Evolutionary conservation across 345 rosid species (phyloP), one percentile per base, ranked within the genome.

Genomic region (Atalantia buxifolia): DNA sequence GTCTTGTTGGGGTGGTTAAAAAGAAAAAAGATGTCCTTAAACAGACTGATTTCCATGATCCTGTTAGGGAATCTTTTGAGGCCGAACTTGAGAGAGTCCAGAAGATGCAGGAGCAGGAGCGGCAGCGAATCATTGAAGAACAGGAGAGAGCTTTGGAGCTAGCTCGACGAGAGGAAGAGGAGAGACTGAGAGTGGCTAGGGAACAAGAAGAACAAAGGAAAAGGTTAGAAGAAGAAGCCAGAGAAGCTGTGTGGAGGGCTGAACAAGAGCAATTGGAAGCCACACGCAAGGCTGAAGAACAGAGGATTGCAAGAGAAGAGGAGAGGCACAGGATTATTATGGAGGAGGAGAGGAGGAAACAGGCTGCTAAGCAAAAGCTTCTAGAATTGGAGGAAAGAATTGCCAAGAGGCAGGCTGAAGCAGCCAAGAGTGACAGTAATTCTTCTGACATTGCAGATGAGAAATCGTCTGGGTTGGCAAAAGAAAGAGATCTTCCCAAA

Each of bases 1-100:
- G 82, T 77, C 86, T 91, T 68, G 91, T 89, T 24, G 92, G 95
- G 65, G 87, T 93, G 72, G 82, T 89, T 78, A 94, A 92, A 86
- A 90, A 90, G 90, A 97, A 89, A 90, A 94, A 93, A 83, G 97
- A 92, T 69, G 81, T 83, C 64, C 67, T 82, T 59, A 93, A 91
- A 78, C 95, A 89, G 81, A 77, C 90, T 22, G 93, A 94, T 87
- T 92, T 94, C 81, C 94, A 89, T 81, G 99, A 97, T 40, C 98
- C 99, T 83, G 93, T 89, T 22, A 87, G 98, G 77, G 99, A 94
- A 71, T 94, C 98, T 70, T 97, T 97, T 84, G 99, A 97, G 88
- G 99, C 98, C 82, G 99, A 97, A 83, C 98, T 97, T 74, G 93
- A 97, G 87, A 91, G 95, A 81, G 98, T 97, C 77, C 98, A 97